Base-by-base conservation (phyloP, 768 basidiomycete species). In the Lyophyllum atratum region DNA sequence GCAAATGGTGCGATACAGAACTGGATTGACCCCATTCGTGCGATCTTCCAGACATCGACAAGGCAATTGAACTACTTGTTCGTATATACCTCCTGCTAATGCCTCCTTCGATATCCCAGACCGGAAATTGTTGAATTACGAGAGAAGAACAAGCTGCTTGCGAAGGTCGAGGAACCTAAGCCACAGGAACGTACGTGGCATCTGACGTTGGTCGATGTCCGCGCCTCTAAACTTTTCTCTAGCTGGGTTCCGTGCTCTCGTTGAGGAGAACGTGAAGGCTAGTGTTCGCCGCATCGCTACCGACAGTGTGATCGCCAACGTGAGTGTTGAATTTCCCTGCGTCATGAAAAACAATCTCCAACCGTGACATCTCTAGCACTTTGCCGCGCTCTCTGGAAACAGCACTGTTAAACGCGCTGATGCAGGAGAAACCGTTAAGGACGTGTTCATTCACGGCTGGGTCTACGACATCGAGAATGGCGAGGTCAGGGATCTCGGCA, bases 391-490 rank as follows among this genome's bases (percentile, higher is more conserved):
- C 10, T 24, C 28, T 24, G 48, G n/a, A n/a, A 58, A 48, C n/a
- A 22, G 49, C n/a, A 45, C 44, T 19, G 21, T 55, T 21, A 59
- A 59, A 34, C 55, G 63, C 39, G 46, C 58, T 33, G 65, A 54
- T 19, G n/a, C 39, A 19, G 39, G 8, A 15, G 34, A 55, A 29
- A 53, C 67, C 5, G 26, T 57, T 8, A 54, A 60, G 14, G 66
- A 70, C 12, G 66, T 76, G 1, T 75, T 69, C 58, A 65, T 87
- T 4, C 84, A 86, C 43, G 85, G 85, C 6, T 85, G 81, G 81
- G 79, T 86, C 29, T 85, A 85, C 56, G 79, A 85, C 51, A 73
- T 86, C 55, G 80, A 78, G 59, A 79, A 71, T 29, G 85, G 85
- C 5, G 66, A 71, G 25, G 68, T 87, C 47, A 65, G 67, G 33